phyloP scores from a whole-genome alignment of 1,284 basidiomycete species.

The Inonotus hispidus region DNA sequence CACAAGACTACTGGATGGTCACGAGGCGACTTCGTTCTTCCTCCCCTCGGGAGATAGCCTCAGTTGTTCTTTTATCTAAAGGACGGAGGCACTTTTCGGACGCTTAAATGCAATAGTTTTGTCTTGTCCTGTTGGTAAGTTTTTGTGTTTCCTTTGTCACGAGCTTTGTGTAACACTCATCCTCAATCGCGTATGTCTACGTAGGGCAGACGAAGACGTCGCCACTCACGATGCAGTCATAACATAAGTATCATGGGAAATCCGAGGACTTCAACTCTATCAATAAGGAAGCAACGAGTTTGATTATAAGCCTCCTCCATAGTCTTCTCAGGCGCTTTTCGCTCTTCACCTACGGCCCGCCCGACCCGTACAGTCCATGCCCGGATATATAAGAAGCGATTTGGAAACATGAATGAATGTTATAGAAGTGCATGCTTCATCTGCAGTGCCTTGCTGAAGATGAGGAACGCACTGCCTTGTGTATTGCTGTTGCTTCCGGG shows the following conservation, averaged over 20 bases:
- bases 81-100: no score
- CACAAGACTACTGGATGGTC: no score
- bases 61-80: no score
- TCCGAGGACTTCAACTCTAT: neutral
- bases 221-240: neutral
- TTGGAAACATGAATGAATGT: neutral
- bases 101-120: no score
- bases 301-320: neutral
- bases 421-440: neutral
- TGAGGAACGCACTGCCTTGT: constrained; percentile 1
- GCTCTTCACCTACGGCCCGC: neutral
- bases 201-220: neutral
- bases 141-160: no score
- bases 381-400: neutral
- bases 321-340: neutral
- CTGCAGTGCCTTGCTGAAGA: neutral
- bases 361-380: neutral
- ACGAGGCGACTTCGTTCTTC: no score
- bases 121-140: no score
- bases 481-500: neutral
- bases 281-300: neutral
- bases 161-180: no score
- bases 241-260: neutral
- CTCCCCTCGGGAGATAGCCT: no score
- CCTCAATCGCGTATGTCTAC: neutral